Percentiles rank a stretch among this genome's conserved stretches.
Evolutionary conservation across 257 asterid species (phyloP).

Genomic region (Cordia subcordata): DNA sequence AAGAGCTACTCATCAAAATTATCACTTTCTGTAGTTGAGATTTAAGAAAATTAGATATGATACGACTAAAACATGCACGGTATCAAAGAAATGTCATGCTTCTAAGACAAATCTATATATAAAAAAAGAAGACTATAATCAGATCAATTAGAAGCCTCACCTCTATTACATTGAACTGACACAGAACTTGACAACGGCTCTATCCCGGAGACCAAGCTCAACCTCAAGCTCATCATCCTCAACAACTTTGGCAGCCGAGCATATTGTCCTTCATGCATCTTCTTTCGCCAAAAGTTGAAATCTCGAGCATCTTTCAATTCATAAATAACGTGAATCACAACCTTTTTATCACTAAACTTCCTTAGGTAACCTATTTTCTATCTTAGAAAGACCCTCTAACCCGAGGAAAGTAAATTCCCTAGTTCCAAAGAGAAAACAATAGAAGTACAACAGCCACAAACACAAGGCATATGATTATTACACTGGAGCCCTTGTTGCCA

Average conservation of each 20-base stretch:
- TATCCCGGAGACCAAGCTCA: constrained; percentile 89
- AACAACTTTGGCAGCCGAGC: constrained; percentile 84
- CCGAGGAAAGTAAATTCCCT: no score
- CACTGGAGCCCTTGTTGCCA: constrained; percentile 42
- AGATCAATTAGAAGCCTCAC: constrained; percentile 26
- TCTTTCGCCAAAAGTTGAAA: constrained; percentile 77
- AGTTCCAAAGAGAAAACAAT: constrained; percentile 59
- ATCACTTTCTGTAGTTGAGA: no score
- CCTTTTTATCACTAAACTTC: no score
- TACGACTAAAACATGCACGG: neutral
- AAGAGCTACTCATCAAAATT: no score
- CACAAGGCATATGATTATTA: constrained; percentile 38
- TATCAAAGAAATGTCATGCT: no score
- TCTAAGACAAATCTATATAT: neutral
- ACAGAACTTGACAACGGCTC: constrained; percentile 21
- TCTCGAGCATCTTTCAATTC: no score
- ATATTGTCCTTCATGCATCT: constrained; percentile 83
- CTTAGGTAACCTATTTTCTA: no score
- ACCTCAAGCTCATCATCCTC: constrained; percentile 94
- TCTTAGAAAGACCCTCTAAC: no score
- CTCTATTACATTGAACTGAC: constrained; percentile 22
- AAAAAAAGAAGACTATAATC: neutral
- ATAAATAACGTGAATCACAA: no score
- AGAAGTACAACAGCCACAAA: constrained; percentile 38
- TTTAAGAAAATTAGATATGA: no score